Evolutionary conservation across 345 rosid species (phyloP), one percentile per base, ranked within the genome.

Genomic region (Arabis alpina): DNA sequence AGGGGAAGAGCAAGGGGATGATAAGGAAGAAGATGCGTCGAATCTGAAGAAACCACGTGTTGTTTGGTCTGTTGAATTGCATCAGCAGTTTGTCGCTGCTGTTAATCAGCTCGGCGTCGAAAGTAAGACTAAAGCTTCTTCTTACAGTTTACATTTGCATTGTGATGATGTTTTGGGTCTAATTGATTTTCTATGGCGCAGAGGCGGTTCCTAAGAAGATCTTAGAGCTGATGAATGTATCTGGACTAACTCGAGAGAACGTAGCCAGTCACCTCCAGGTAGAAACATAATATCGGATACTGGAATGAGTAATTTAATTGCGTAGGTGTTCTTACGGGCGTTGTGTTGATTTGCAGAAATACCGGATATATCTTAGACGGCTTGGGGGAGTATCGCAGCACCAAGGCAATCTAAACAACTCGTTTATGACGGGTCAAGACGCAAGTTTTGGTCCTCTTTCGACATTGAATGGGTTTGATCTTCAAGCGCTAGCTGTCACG

Each of bases 211-310:
- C 99, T 0, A 94, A 91, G 83, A 89, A 79, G 81, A 92, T 94
- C 72, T 85, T 92, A 67, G 96, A 92, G 80, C 81, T 89, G 79
- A 94, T 94, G 99, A 84, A 83, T 61, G 99, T 94, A 54, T 91
- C 92, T 5, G 96, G 99, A 2, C 82, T 94, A 32, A 88, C 96
- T n/a, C 74, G 98, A 56, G 99, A 94, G 61, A 88, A 89, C 36
- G 92, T 89, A 32, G 94, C 97, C 2, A 88, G 94, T 75, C 99
- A 94, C 80, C 93, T 94, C 28, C 99, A 94, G 96, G 99, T 94
- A 73, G 36, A 66, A 48, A 72, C 14, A 32, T 52, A 32, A n/a
- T 43, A 52, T 25, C 2, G 4, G n/a, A 34, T 61, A 62, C 4
- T 0, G 2, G 2, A 61, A 32, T n/a, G 25, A 62, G 48, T 52